These are phyloP conservation scores for Malus asiatica DNA, from an alignment of 306 rosid genomes.

Conservation along the genomic window DNA sequence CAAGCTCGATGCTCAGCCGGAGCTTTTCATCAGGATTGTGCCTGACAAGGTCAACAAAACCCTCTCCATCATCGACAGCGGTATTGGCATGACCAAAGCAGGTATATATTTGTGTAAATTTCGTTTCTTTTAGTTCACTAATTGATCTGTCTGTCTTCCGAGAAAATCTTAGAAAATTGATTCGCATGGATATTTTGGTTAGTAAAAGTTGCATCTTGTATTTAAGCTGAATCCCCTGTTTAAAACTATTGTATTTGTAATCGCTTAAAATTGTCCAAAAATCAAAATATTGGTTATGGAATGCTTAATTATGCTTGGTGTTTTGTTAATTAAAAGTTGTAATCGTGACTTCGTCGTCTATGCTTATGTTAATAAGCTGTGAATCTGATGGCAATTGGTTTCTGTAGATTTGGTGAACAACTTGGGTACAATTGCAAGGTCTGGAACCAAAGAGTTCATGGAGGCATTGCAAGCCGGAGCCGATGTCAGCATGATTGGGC, in stretches of 20 bases:
- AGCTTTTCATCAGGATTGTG: conserved; percentile 58
- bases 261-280: neutral
- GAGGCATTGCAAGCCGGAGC: conserved; percentile 73
- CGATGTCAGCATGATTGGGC: conserved; percentile 73
- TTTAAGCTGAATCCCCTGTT: neutral
- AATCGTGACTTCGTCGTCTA: neutral
- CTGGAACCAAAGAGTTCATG: conserved; percentile 72
- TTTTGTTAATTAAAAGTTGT: neutral
- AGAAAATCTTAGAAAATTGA: neutral
- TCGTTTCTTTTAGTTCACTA: neutral
- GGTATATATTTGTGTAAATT: conserved; percentile 4
- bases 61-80: conserved; percentile 59
- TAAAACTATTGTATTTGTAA: neutral
- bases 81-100: conserved; percentile 75
- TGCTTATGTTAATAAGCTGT: neutral
- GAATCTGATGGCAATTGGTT: too few species aligned
- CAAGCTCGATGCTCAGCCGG: conserved; percentile 58
- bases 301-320: neutral
- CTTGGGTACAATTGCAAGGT: conserved; percentile 68
- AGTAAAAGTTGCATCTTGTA: neutral
- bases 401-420: conserved; percentile 64
- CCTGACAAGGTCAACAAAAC: conserved; percentile 58
- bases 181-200: fast-evolving
- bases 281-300: too few species aligned
- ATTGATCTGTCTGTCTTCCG: neutral